A percentile compares a stretch with the other conserved stretches of the same genome.
Evolutionary conservation across 768 basidiomycete genomes (phyloP).

Genomic region (Chalciporus sphaerocephalus): DNA sequence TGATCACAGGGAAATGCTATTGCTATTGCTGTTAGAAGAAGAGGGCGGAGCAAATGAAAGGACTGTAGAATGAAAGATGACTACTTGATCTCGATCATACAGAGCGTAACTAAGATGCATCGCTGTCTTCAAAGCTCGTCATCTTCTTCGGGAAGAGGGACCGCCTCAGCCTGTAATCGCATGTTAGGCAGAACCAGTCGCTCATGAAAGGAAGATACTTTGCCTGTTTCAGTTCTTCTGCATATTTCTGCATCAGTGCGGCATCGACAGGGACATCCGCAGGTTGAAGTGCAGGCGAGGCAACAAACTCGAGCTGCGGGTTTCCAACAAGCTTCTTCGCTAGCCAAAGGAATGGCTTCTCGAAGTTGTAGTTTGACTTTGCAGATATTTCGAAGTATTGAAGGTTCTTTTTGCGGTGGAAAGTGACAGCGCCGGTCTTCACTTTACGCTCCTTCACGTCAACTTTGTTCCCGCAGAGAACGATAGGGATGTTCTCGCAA

Average conservation of each 20-base stretch:
- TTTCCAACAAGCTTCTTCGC: slow-evolving; percentile 97
- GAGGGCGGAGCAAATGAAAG: slow-evolving; percentile 14
- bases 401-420: slow-evolving; percentile 99
- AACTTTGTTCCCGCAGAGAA: slow-evolving; percentile 99
- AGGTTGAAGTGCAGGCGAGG: slow-evolving; percentile 91
- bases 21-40: slow-evolving; percentile 25
- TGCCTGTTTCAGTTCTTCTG: slow-evolving; percentile 68
- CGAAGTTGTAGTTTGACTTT: slow-evolving; percentile 99
- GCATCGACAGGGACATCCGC: slow-evolving; percentile 87
- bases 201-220: slow-evolving; percentile 13
- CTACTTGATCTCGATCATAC: slow-evolving; percentile 19
- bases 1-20: slow-evolving; percentile 24
- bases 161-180: slow-evolving; percentile 64
- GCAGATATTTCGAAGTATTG: slow-evolving; percentile 99
- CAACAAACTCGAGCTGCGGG: slow-evolving; percentile 86
- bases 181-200: slow-evolving; percentile 7
- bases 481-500: slow-evolving; percentile 99
- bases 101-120: slow-evolving; percentile 16
- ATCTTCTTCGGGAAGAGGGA: slow-evolving; percentile 97
- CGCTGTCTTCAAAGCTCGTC: slow-evolving; percentile 62
- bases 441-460: slow-evolving; percentile 99
- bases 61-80: slow-evolving; percentile 19
- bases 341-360: slow-evolving; percentile 99
- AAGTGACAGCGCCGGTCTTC: slow-evolving; percentile 96
- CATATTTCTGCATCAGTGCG: slow-evolving; percentile 73